Evolutionary conservation across 2,329 filamentous ascomycete genomes (phyloP).

Genomic region (Diaporthe helianthi): DNA sequence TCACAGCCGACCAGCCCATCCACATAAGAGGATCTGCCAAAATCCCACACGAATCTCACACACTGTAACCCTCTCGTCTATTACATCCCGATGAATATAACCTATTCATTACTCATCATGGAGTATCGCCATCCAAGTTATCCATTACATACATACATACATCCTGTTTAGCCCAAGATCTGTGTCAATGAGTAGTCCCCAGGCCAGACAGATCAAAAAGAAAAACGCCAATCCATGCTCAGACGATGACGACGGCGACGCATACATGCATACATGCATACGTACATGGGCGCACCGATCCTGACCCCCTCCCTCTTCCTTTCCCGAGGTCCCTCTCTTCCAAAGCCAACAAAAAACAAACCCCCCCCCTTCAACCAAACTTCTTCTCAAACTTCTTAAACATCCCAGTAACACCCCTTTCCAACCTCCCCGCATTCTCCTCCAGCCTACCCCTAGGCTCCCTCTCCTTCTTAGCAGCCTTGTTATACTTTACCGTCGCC

Average conservation of each 20-base stretch:
- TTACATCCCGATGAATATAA: neutral
- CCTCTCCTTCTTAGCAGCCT: conserved; percentile 52
- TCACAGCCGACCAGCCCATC: neutral
- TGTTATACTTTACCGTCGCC: conserved; percentile 51
- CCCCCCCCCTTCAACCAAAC: conserved; percentile 53
- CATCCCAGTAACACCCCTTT: conserved; percentile 75
- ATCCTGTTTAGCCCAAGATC: too few relatives aligned
- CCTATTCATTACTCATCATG: conserved; percentile 13
- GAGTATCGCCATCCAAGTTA: neutral
- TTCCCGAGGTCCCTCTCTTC: too few relatives aligned
- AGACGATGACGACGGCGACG: too few relatives aligned
- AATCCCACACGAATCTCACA: neutral
- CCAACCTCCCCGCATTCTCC: conserved; percentile 69
- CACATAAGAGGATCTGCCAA: neutral
- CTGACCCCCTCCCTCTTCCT: too few relatives aligned
- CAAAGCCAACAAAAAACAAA: neutral
- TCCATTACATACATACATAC: neutral
- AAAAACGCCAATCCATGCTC: neutral
- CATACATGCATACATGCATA: too few relatives aligned
- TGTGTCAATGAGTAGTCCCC: neutral
- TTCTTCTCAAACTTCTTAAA: conserved; percentile 83
- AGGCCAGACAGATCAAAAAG: neutral
- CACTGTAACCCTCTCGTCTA: neutral
- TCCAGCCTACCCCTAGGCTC: conserved; percentile 64
- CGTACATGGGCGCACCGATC: too few relatives aligned